Conservation (phyloP, 139 green algal genomes). For the Deuterostichococcus epilithicus region DNA sequence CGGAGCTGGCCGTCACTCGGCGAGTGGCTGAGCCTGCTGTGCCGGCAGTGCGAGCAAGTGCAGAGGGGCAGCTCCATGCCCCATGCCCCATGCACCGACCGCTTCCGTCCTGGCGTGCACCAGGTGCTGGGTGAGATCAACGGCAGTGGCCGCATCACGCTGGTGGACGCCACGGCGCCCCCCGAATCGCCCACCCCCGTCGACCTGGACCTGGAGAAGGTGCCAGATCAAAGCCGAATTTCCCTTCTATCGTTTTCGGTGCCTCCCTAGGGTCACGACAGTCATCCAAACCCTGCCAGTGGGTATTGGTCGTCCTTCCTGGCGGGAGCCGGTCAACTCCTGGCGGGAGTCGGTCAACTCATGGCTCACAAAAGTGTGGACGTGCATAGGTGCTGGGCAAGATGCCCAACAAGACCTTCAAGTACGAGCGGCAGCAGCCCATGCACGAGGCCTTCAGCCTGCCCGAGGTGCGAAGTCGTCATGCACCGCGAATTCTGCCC, state of each 20-base stretch:
- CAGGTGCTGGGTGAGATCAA: slow-evolving; percentile 93
- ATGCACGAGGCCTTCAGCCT: not conserved
- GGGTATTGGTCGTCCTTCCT: too few relatives aligned
- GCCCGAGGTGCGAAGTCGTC: not conserved
- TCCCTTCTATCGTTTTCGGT: too few relatives aligned
- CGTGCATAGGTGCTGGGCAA: slow-evolving; percentile 77
- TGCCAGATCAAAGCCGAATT: slow-evolving; percentile 10
- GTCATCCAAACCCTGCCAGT: too few relatives aligned
- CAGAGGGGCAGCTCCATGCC: not conserved
- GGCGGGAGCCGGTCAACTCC: too few relatives aligned
- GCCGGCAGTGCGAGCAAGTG: too few relatives aligned
- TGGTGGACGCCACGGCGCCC: slow-evolving; percentile 70
- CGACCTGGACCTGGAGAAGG: slow-evolving; percentile 95
- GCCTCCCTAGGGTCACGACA: too few relatives aligned
- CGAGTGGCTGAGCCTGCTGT: not conserved
- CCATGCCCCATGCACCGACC: not conserved
- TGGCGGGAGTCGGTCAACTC: not conserved
- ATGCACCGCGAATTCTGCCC: too few relatives aligned
- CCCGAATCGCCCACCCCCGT: slow-evolving; percentile 60
- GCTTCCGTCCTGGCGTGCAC: not conserved
- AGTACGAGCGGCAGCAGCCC: slow-evolving; percentile 42
- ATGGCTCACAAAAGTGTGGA: not conserved
- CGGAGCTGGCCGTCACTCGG: not conserved
- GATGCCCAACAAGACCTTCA: slow-evolving; percentile 97
- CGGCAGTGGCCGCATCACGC: slow-evolving; percentile 80